Evolutionary conservation across 345 rosid species (phyloP).

Genomic region (Dipteronia sinensis): DNA sequence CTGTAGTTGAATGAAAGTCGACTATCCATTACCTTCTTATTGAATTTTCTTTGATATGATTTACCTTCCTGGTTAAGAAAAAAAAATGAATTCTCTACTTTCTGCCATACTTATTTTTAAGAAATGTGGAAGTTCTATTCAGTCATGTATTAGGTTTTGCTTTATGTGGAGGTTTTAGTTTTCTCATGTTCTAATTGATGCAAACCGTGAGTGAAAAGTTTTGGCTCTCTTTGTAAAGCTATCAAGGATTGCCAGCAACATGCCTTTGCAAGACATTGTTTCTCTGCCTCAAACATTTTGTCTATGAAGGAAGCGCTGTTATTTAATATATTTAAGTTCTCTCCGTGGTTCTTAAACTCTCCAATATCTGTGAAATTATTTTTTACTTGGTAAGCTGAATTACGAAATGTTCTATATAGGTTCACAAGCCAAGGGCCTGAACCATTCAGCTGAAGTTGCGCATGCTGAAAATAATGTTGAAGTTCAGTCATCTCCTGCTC

Average conservation of each 20-base stretch:
- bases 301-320: not conserved
- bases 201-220: not conserved
- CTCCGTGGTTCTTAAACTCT: not conserved
- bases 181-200: not conserved
- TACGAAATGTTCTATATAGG: constrained; percentile 40
- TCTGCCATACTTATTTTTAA: not conserved
- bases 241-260: not conserved
- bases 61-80: not conserved
- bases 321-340: too few relatives aligned
- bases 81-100: not conserved
- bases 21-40: not conserved
- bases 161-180: not conserved
- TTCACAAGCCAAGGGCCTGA: constrained; percentile 52
- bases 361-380: not conserved
- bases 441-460: constrained; percentile 20
- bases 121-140: not conserved
- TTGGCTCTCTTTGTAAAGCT: not conserved
- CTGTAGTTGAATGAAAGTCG: not conserved
- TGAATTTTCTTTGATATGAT: not conserved
- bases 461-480: constrained; percentile 38
- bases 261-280: not conserved
- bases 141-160: not conserved
- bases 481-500: constrained; percentile 30
- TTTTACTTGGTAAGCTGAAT: constrained; percentile 18
- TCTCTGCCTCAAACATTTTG: not conserved